Conservation (phyloP, 148 eudicot species). For the Vaccinium vitisidaea region DNA sequence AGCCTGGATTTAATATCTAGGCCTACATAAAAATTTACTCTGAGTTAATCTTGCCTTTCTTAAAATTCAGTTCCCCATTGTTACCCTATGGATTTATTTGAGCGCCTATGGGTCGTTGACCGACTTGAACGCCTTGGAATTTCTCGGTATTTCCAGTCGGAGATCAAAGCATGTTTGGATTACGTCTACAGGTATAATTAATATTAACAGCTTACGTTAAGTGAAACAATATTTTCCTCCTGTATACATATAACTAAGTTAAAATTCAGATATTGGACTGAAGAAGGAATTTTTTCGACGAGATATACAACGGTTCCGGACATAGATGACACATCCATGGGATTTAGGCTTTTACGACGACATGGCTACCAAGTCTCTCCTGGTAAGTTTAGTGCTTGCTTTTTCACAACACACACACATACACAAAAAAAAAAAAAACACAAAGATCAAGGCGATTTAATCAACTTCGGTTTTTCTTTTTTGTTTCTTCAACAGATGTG, state of each 20-base stretch:
- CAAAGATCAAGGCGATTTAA: background rate
- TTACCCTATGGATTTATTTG: slow-evolving; percentile 66
- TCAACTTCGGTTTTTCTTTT: background rate
- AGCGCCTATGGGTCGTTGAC: slow-evolving; percentile 57
- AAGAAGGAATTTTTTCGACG: slow-evolving; percentile 72
- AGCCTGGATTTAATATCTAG: background rate
- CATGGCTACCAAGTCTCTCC: slow-evolving; percentile 68
- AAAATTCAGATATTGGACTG: slow-evolving; percentile 63
- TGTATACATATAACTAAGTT: background rate
- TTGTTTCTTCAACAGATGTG: slow-evolving; percentile 38
- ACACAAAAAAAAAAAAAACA: no score
- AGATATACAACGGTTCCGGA: slow-evolving; percentile 58
- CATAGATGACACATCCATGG: slow-evolving; percentile 88
- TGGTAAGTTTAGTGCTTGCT: slow-evolving; percentile 29
- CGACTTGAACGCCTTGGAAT: slow-evolving; percentile 72
- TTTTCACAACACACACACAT: no score
- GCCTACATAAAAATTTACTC: background rate
- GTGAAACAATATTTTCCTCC: background rate
- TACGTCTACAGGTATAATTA: slow-evolving; percentile 46
- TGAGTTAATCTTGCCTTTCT: background rate
- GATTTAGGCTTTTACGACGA: slow-evolving; percentile 65
- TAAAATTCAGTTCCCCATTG: slow-evolving; percentile 46
- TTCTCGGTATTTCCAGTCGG: slow-evolving; percentile 42
- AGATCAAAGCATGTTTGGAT: slow-evolving; percentile 44
- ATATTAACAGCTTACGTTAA: background rate